Evolutionary conservation across 805 yeast genomes (phyloP).

Genomic region (Sungouiella thailandica): DNA sequence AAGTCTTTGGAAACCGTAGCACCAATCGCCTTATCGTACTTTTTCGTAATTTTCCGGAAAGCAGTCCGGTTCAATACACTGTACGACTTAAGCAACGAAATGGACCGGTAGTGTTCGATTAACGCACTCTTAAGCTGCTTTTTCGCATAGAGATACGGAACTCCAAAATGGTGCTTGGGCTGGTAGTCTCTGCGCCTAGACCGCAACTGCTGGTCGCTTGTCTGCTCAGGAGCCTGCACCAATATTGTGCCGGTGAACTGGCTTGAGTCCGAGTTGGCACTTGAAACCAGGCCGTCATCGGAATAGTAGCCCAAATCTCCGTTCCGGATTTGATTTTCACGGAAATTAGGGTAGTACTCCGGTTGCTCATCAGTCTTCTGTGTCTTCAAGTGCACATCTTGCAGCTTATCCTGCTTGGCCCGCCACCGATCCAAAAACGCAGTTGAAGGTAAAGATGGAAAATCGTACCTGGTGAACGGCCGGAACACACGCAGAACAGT

Average conservation of each 20-base stretch:
- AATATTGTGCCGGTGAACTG: not conserved
- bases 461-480: slow-evolving; percentile 27
- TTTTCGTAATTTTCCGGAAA: slow-evolving; percentile 81
- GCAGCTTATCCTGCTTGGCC: not conserved
- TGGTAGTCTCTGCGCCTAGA: slow-evolving; percentile 47
- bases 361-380: slow-evolving; percentile 6
- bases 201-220: slow-evolving; percentile 16
- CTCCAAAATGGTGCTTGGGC: slow-evolving; percentile 28
- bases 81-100: slow-evolving; percentile 67
- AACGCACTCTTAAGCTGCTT: slow-evolving; percentile 65
- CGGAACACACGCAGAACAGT: not conserved
- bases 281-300: slow-evolving; percentile 7
- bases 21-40: slow-evolving; percentile 73
- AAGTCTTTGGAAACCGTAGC: slow-evolving; percentile 42
- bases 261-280: not conserved
- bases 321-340: slow-evolving; percentile 36
- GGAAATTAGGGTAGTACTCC: slow-evolving; percentile 26
- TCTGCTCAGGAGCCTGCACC: not conserved
- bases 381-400: slow-evolving; percentile 3
- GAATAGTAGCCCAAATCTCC: slow-evolving; percentile 16
- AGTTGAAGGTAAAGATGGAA: slow-evolving; percentile 39
- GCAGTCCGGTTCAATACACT: slow-evolving; percentile 80
- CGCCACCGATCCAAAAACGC: slow-evolving; percentile 22
- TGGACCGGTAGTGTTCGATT: slow-evolving; percentile 66
- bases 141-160: slow-evolving; percentile 62